Evolutionary conservation across 192 early-diverging fungal species (phyloP).

Genomic region (Thamnidium elegans): DNA sequence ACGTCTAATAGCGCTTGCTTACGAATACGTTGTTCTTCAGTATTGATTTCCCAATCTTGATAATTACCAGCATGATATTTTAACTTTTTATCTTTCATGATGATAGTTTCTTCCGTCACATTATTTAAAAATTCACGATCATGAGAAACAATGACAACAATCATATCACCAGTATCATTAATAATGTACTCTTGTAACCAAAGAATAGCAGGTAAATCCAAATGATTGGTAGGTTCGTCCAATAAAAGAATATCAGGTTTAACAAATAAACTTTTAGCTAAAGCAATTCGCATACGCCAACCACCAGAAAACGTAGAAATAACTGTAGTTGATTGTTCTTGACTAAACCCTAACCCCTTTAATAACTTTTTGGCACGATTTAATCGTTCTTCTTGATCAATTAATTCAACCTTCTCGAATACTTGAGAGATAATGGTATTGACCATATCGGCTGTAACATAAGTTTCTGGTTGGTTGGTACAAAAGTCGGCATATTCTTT

Average conservation of each 20-base stretch:
- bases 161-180: slow-evolving; percentile 46
- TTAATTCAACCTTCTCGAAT: slow-evolving; percentile 56
- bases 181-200: slow-evolving; percentile 86
- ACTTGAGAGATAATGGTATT: slow-evolving; percentile 58
- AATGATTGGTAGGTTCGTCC: slow-evolving; percentile 88
- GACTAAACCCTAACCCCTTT: slow-evolving; percentile 69
- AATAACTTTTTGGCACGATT: slow-evolving; percentile 70
- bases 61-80: slow-evolving; percentile 84
- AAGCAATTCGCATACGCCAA: slow-evolving; percentile 86
- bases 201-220: slow-evolving; percentile 89
- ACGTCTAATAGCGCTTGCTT: slow-evolving; percentile 62
- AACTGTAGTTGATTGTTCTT: slow-evolving; percentile 56
- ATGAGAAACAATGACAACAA: slow-evolving; percentile 84
- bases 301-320: slow-evolving; percentile 78
- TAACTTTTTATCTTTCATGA: slow-evolving; percentile 68
- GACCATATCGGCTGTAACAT: slow-evolving; percentile 37
- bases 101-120: slow-evolving; percentile 72
- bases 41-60: slow-evolving; percentile 75
- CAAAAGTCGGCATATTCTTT: slow-evolving; percentile 35
- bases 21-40: slow-evolving; percentile 67
- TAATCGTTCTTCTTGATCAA: slow-evolving; percentile 62
- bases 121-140: slow-evolving; percentile 86
- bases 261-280: slow-evolving; percentile 82
- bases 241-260: slow-evolving; percentile 79
- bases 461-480: slow-evolving; percentile 35